Evolutionary conservation across 768 basidiomycete genomes (phyloP).

Genomic region (Candolleomyces aberdarensis): DNA sequence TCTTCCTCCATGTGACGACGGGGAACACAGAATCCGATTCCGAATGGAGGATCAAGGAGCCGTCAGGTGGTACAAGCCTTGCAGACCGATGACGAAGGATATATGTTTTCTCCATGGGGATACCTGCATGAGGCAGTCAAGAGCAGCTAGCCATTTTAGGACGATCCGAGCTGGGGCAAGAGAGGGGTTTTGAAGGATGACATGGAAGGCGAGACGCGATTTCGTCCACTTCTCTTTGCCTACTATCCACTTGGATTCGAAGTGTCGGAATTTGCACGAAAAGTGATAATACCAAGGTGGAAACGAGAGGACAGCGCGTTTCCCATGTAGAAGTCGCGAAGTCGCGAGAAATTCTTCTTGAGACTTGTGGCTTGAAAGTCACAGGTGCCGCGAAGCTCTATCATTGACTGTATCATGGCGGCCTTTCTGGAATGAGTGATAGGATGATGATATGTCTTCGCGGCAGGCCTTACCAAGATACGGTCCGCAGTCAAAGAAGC

Average conservation of each 20-base stretch:
- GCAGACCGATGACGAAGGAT: slow-evolving; percentile 3
- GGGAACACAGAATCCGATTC: neutral
- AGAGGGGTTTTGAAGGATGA: neutral
- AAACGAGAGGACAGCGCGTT: neutral
- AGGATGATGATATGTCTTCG: neutral
- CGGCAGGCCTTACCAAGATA: neutral
- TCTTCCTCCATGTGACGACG: slow-evolving; percentile 9
- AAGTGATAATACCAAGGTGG: neutral
- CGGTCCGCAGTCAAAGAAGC: neutral
- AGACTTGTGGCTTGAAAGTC: slow-evolving; percentile 3
- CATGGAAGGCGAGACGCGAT: neutral
- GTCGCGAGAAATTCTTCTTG: neutral
- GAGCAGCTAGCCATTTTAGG: neutral
- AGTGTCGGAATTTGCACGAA: neutral
- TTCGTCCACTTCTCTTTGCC: neutral
- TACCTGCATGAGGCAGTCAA: neutral
- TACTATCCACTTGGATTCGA: neutral
- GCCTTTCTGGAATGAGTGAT: neutral
- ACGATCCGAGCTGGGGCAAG: neutral
- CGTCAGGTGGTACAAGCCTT: slow-evolving; percentile 7
- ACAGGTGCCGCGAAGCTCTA: slow-evolving; percentile 7
- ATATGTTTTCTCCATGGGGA: slow-evolving; percentile 8
- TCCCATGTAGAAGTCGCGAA: slow-evolving; percentile 8
- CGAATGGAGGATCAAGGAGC: slow-evolving; percentile 1
- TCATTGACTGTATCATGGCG: neutral